A percentile compares a stretch with the other conserved stretches of the same genome.
These are phyloP conservation scores for Teratosphaeria epicoccoides DNA, from an alignment of 2,329 filamentous ascomycete genomes.

Conservation along the genomic window DNA sequence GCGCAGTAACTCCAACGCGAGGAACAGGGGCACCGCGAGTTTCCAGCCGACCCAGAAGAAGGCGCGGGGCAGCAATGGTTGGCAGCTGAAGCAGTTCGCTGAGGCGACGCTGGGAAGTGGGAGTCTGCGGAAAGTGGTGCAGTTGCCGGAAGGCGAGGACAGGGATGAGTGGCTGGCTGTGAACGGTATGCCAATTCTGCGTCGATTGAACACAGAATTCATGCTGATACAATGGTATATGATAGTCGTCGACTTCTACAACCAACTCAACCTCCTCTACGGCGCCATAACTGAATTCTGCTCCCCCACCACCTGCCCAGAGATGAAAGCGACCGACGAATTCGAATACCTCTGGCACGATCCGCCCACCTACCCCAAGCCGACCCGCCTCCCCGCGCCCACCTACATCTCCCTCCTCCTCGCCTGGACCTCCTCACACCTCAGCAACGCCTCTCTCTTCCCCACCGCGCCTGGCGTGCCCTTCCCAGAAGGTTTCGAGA, in stretches of 20 bases:
- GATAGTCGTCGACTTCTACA: conserved; percentile 98
- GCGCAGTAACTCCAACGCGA: conserved; percentile 28
- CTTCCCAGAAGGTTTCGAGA: conserved; percentile 82
- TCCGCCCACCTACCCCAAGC: conserved; percentile 81
- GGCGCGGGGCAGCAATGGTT: conserved; percentile 77
- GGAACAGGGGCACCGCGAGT: conserved; percentile 68
- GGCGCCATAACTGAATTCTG: conserved; percentile 99
- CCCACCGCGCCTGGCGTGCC: conserved; percentile 66
- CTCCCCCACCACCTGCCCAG: conserved; percentile 89
- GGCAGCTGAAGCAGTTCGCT: conserved; percentile 94
- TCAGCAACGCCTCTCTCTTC: conserved; percentile 91
- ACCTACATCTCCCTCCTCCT: conserved; percentile 98
- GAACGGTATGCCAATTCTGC: conserved; percentile 53
- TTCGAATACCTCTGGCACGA: conserved; percentile 99
- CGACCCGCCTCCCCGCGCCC: conserved; percentile 95
- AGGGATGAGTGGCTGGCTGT: conserved; percentile 97
- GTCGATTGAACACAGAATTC: no score
- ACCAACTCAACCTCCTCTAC: conserved; percentile 98
- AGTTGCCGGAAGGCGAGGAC: conserved; percentile 92
- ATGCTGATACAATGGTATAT: not conserved
- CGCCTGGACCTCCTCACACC: conserved; percentile 88
- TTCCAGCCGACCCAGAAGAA: conserved; percentile 72
- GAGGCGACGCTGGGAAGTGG: conserved; percentile 93
- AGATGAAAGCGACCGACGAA: conserved; percentile 99
- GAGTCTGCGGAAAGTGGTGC: conserved; percentile 90